Evolutionary conservation across 1,284 basidiomycete species (phyloP).

Genomic region (Trichosporon ovoides): DNA sequence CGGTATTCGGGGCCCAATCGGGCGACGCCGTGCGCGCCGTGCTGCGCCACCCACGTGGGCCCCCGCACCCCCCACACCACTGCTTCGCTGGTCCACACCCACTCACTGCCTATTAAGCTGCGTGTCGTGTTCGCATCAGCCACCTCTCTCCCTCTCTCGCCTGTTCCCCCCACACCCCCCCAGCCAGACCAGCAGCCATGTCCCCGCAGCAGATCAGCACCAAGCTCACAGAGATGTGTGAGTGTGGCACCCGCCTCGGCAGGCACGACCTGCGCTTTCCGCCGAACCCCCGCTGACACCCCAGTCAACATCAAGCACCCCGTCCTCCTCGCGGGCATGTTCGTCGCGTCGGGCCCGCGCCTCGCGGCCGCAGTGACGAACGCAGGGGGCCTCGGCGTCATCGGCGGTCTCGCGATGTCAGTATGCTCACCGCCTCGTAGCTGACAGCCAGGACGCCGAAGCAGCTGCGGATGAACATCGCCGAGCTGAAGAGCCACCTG

Average conservation of each 20-base stretch:
- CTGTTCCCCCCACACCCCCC: background rate
- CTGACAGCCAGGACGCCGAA: slow-evolving; percentile 33
- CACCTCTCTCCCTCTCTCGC: too few relatives aligned
- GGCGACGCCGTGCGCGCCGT: too few relatives aligned
- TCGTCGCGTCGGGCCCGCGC: slow-evolving; percentile 78
- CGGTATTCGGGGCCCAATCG: too few relatives aligned
- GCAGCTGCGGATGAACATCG: slow-evolving; percentile 57
- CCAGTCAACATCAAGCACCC: slow-evolving; percentile 74
- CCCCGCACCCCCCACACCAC: too few relatives aligned
- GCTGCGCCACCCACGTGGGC: too few relatives aligned
- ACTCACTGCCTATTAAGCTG: too few relatives aligned
- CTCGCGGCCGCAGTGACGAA: slow-evolving; percentile 69
- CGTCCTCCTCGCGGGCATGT: slow-evolving; percentile 76
- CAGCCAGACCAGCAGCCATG: background rate
- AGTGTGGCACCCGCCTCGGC: background rate
- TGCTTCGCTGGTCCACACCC: too few relatives aligned
- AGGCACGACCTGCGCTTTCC: background rate
- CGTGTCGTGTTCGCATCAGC: background rate
- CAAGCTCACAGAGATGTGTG: too few relatives aligned
- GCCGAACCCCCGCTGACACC: background rate
- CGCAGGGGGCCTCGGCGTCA: slow-evolving; percentile 78
- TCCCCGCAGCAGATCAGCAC: too few relatives aligned
- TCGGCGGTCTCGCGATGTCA: slow-evolving; percentile 56
- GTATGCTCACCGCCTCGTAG: background rate
- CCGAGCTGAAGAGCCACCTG: slow-evolving; percentile 63